Conservation (phyloP, 176 grass and related monocot species). For the Puya raimondii region DNA sequence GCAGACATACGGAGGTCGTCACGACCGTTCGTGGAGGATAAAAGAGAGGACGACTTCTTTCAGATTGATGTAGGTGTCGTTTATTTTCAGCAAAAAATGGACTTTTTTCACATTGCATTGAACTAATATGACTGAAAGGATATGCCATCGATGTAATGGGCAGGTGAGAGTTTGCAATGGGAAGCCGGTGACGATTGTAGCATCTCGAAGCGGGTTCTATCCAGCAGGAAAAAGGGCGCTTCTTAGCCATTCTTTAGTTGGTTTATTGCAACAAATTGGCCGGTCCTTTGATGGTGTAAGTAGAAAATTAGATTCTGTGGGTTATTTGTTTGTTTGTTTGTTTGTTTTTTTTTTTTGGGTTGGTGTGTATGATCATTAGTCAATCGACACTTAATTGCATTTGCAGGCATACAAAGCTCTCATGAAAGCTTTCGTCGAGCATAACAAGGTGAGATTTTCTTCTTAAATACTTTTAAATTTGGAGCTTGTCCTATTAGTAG, state of each 20-base stretch:
- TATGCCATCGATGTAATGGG: neutral
- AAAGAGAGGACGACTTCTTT: constrained; percentile 78
- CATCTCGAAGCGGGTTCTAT: constrained; percentile 70
- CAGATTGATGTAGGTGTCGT: constrained; percentile 82
- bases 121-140: neutral
- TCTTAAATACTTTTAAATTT: constrained; percentile 4
- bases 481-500: neutral
- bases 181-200: constrained; percentile 70
- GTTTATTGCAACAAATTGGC: constrained; percentile 72
- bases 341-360: constrained; percentile 11
- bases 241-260: constrained; percentile 61
- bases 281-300: constrained; percentile 81
- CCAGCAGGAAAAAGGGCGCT: constrained; percentile 62
- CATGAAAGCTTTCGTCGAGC: constrained; percentile 92
- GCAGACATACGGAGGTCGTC: constrained; percentile 76
- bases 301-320: constrained; percentile 1
- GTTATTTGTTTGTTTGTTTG: constrained; percentile 1
- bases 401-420: constrained; percentile 87
- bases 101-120: neutral
- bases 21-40: constrained; percentile 66
- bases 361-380: constrained; percentile 8
- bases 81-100: constrained; percentile 6
- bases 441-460: constrained; percentile 73
- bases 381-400: constrained; percentile 12
- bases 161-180: constrained; percentile 89